Evolutionary conservation across 768 basidiomycete genomes (phyloP).

Genomic region (Leccinellum rugosiceps): DNA sequence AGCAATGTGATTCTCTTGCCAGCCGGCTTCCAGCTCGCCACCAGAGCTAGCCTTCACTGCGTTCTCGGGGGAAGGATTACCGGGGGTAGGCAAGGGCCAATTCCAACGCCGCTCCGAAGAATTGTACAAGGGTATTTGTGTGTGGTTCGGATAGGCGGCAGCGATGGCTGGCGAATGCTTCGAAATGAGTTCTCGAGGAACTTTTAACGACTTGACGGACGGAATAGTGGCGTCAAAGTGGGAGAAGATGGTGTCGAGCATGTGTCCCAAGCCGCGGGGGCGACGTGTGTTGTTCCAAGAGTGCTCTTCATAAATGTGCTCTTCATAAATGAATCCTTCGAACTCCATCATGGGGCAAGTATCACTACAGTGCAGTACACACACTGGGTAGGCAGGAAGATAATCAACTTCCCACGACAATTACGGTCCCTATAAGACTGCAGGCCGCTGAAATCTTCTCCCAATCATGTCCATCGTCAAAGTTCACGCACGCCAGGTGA

Average conservation of each 20-base stretch:
- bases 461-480: slow-evolving; percentile 87
- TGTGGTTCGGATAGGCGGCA: background rate
- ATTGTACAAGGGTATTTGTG: background rate
- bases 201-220: background rate
- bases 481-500: slow-evolving; percentile 89
- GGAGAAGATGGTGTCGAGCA: background rate
- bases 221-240: background rate
- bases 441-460: slow-evolving; percentile 12
- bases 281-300: background rate
- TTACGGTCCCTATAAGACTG: slow-evolving; percentile 21
- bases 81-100: background rate
- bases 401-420: slow-evolving; percentile 38
- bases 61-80: background rate
- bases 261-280: background rate
- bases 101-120: background rate
- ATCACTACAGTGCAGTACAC: too few relatives aligned
- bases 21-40: background rate
- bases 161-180: background rate
- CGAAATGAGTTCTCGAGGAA: background rate
- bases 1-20: background rate
- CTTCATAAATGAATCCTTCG: too few relatives aligned
- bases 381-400: too few relatives aligned
- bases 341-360: too few relatives aligned
- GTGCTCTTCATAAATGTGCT: too few relatives aligned
- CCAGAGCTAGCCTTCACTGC: background rate